phyloP scores from a whole-genome alignment of 352 stramenopile genomes.

The Pythium chondricola region DNA sequence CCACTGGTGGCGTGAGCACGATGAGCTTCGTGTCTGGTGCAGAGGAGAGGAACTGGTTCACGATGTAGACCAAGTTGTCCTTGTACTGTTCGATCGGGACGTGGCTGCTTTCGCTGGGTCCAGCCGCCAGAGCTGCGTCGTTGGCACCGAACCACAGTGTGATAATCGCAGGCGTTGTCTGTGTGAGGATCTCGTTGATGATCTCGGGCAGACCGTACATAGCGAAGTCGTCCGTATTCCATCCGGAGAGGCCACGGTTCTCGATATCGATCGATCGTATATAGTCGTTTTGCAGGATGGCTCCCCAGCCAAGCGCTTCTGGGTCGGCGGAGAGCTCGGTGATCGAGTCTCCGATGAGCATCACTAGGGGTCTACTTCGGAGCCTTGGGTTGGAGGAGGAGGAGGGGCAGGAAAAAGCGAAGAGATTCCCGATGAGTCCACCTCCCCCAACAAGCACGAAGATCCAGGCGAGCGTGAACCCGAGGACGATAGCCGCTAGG shows the following conservation, averaged over 20 bases:
- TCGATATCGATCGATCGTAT: slow-evolving; percentile 46
- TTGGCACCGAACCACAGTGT: slow-evolving; percentile 54
- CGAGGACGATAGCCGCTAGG: too few relatives aligned
- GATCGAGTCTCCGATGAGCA: slow-evolving; percentile 63
- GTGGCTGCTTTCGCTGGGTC: slow-evolving; percentile 29
- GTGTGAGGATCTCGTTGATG: slow-evolving; percentile 22
- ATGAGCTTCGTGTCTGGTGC: slow-evolving; percentile 29
- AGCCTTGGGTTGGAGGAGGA: background rate
- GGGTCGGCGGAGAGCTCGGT: slow-evolving; percentile 29
- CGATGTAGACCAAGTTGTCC: slow-evolving; percentile 32
- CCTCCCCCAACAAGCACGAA: too few relatives aligned
- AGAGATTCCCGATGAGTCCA: too few relatives aligned
- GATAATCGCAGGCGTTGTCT: slow-evolving; percentile 22
- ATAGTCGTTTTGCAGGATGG: slow-evolving; percentile 38
- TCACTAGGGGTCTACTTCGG: slow-evolving; percentile 22
- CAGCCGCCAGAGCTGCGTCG: slow-evolving; percentile 36
- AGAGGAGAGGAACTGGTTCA: slow-evolving; percentile 19
- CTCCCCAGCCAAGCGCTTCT: slow-evolving; percentile 40
- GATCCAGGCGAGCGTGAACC: too few relatives aligned
- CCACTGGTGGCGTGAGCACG: slow-evolving; percentile 49
- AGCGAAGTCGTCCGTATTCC: slow-evolving; percentile 39
- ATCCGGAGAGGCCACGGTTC: slow-evolving; percentile 50
- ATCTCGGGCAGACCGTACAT: slow-evolving; percentile 24
- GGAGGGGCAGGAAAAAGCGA: background rate
- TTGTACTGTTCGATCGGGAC: slow-evolving; percentile 42